A percentile compares a stretch with the other conserved stretches of the same genome.
These are phyloP conservation scores for Prunella vulgaris DNA, from an alignment of 257 asterid genomes.

Conservation along the genomic window DNA sequence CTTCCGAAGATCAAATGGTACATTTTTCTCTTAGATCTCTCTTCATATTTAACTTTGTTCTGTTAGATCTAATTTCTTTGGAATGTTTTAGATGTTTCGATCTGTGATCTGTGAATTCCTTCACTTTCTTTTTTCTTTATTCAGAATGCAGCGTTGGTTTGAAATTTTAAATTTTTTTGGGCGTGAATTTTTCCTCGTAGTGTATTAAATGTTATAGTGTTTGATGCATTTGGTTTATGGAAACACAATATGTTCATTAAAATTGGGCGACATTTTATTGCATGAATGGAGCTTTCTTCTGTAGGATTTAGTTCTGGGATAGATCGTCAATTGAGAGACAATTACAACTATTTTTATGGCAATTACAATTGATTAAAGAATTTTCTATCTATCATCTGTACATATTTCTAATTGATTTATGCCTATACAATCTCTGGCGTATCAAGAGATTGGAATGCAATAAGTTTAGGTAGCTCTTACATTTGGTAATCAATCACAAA, in stretches of 20 bases:
- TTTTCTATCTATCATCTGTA: background rate
- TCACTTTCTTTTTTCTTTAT: background rate
- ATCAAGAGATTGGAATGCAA: background rate
- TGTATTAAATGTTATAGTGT: background rate
- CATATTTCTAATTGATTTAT: background rate
- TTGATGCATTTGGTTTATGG: conserved; percentile 17
- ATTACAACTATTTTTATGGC: background rate
- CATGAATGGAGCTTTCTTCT: background rate
- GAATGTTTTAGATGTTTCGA: conserved; percentile 9
- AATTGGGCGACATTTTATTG: background rate
- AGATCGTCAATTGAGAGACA: background rate
- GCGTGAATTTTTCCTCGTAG: background rate
- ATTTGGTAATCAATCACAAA: background rate
- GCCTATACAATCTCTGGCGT: background rate
- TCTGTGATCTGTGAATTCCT: conserved; percentile 14
- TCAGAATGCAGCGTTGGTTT: background rate
- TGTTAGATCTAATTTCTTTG: conserved; percentile 29
- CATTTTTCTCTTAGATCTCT: conserved; percentile 20
- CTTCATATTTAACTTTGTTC: conserved; percentile 2
- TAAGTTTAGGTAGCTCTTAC: background rate
- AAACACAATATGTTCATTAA: background rate
- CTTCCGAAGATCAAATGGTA: conserved; percentile 45
- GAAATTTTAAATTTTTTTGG: background rate
- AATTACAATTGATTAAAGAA: background rate
- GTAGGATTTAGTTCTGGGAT: background rate